Conservation (phyloP, 352 stramenopile genomes). For the Thraustotheca clavata region DNA sequence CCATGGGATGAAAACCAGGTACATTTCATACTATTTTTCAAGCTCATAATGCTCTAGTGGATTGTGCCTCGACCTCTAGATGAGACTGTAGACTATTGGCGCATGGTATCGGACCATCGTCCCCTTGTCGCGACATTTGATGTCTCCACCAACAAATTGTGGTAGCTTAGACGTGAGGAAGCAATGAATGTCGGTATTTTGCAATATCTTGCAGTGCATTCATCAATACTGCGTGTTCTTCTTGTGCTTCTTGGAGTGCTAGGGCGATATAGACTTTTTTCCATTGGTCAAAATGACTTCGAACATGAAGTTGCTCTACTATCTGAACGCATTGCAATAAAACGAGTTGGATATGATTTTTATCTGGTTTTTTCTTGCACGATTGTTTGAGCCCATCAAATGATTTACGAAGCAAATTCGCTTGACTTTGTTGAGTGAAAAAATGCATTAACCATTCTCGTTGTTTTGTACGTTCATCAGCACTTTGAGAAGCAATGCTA, state of each 20-base stretch:
- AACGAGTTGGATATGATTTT: neutral
- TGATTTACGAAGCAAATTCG: neutral
- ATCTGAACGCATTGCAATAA: neutral
- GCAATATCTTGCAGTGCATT: slow-evolving; percentile 31
- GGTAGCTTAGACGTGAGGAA: slow-evolving; percentile 16
- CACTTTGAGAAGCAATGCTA: neutral
- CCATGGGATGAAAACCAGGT: slow-evolving; percentile 18
- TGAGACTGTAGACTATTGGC: slow-evolving; percentile 73
- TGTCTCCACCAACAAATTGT: slow-evolving; percentile 4
- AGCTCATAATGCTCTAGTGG: neutral
- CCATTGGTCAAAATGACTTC: slow-evolving; percentile 34
- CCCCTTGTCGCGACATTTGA: slow-evolving; percentile 23
- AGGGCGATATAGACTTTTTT: slow-evolving; percentile 37
- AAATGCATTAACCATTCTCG: slow-evolving; percentile 14
- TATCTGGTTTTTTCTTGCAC: neutral
- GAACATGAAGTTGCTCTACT: slow-evolving; percentile 18
- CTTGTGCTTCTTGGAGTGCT: slow-evolving; percentile 37
- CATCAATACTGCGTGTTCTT: slow-evolving; percentile 37
- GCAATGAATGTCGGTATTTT: slow-evolving; percentile 27
- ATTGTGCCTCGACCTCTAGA: neutral
- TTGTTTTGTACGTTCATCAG: neutral
- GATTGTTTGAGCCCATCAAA: slow-evolving; percentile 4
- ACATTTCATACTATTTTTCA: neutral
- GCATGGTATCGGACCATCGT: slow-evolving; percentile 52
- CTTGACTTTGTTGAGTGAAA: slow-evolving; percentile 13